phyloP scores from a whole-genome alignment of 2,329 filamentous ascomycete species.

The Monilinia fructicola region DNA sequence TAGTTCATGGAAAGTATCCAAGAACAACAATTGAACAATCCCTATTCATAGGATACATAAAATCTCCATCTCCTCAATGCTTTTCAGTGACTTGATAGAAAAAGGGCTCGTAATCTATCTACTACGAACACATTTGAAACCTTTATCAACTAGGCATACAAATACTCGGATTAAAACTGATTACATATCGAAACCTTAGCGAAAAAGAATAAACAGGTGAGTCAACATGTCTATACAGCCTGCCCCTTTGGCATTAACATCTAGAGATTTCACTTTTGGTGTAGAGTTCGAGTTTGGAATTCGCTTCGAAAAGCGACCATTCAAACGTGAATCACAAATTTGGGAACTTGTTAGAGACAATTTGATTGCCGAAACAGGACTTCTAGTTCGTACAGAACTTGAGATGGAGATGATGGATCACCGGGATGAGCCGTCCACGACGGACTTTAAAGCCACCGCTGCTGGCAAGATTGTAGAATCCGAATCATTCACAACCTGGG shows the following conservation, averaged over 20 bases:
- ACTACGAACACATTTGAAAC: not conserved
- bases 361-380: constrained; percentile 6
- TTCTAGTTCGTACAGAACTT: not conserved
- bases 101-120: too few species aligned
- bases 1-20: not conserved
- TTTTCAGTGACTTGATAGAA: too few species aligned
- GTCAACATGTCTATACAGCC: not conserved
- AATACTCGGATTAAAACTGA: not conserved
- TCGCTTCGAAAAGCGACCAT: not conserved
- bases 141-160: not conserved
- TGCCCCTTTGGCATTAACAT: not conserved
- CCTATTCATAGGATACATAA: not conserved
- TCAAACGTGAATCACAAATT: too few species aligned
- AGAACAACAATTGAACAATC: not conserved
- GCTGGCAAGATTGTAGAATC: not conserved
- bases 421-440: too few species aligned
- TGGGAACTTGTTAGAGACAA: not conserved
- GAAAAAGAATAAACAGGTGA: not conserved
- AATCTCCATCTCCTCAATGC: too few species aligned
- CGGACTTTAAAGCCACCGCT: too few species aligned
- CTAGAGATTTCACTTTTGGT: constrained; percentile 10
- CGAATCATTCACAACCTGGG: not conserved
- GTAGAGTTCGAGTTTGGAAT: constrained; percentile 17
- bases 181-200: too few species aligned
- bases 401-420: not conserved